These are phyloP conservation scores for Candida nonsorbophila DNA, from an alignment of 805 yeast species.

Conservation along the genomic window DNA sequence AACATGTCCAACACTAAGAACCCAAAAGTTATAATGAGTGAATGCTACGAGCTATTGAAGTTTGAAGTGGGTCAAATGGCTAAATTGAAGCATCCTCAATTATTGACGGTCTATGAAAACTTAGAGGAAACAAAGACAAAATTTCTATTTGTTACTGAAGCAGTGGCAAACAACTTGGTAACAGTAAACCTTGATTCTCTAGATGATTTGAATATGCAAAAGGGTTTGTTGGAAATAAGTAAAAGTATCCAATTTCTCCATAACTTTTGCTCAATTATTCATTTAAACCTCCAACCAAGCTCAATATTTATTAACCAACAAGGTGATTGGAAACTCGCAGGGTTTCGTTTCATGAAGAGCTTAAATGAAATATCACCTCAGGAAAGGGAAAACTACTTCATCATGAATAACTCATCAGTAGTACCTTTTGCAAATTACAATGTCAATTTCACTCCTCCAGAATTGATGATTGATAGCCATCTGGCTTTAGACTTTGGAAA, in stretches of 20 bases:
- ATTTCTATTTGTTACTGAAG: slow-evolving; percentile 80
- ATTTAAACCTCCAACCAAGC: slow-evolving; percentile 72
- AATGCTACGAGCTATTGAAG: slow-evolving; percentile 60
- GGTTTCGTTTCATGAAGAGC: slow-evolving; percentile 49
- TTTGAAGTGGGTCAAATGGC: slow-evolving; percentile 68
- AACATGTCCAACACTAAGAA: slow-evolving; percentile 28
- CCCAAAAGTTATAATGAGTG: slow-evolving; percentile 51
- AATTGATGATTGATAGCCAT: slow-evolving; percentile 60
- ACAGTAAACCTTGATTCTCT: slow-evolving; percentile 31
- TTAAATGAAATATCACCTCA: slow-evolving; percentile 44
- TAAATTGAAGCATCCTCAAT: slow-evolving; percentile 83
- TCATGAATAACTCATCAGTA: slow-evolving; percentile 71
- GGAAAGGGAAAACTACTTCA: slow-evolving; percentile 51
- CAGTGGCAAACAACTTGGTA: slow-evolving; percentile 53
- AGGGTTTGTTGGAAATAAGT: slow-evolving; percentile 75
- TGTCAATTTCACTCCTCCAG: slow-evolving; percentile 80
- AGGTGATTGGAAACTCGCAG: slow-evolving; percentile 92
- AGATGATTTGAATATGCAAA: slow-evolving; percentile 69
- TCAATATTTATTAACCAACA: slow-evolving; percentile 72
- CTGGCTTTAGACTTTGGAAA: slow-evolving; percentile 52
- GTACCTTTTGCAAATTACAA: slow-evolving; percentile 74
- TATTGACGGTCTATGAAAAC: slow-evolving; percentile 80
- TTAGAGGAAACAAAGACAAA: slow-evolving; percentile 79
- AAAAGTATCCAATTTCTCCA: slow-evolving; percentile 83
- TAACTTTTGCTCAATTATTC: slow-evolving; percentile 66